These are phyloP conservation scores for Ambrosia trifida DNA, from an alignment of 129 eudicot genomes.

Conservation along the genomic window DNA sequence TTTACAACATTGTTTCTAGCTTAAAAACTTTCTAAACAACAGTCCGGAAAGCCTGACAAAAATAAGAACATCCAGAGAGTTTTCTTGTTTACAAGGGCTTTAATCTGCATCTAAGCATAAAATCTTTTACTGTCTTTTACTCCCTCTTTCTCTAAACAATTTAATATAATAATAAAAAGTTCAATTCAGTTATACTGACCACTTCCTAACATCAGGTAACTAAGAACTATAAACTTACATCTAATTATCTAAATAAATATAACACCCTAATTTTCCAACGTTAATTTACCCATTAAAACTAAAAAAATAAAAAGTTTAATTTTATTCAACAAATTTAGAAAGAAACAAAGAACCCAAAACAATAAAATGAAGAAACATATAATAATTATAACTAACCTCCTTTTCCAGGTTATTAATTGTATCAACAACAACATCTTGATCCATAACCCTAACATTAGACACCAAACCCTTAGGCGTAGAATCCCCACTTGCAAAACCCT, in stretches of 20 bases:
- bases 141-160: no score
- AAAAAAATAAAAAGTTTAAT: slow-evolving; percentile 5
- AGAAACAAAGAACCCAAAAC: slow-evolving; percentile 15
- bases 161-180: no score
- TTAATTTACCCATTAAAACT: slow-evolving; percentile 5
- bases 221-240: slow-evolving; percentile 3
- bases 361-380: slow-evolving; percentile 15
- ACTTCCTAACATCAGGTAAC: background rate
- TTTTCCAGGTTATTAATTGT: slow-evolving; percentile 61
- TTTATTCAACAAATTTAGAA: slow-evolving; percentile 25
- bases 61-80: background rate
- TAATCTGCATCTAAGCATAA: background rate
- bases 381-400: slow-evolving; percentile 52
- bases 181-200: background rate
- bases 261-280: background rate
- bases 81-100: background rate
- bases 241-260: background rate
- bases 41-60: no score
- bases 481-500: slow-evolving; percentile 44
- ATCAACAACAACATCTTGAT: slow-evolving; percentile 36
- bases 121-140: no score
- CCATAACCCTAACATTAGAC: slow-evolving; percentile 37
- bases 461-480: slow-evolving; percentile 42
- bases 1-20: no score
- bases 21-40: no score